A percentile compares a stretch with the other conserved stretches of the same genome.
phyloP scores from a whole-genome alignment of 2,329 filamentous ascomycete genomes.

The Xylariaceae sp. region DNA sequence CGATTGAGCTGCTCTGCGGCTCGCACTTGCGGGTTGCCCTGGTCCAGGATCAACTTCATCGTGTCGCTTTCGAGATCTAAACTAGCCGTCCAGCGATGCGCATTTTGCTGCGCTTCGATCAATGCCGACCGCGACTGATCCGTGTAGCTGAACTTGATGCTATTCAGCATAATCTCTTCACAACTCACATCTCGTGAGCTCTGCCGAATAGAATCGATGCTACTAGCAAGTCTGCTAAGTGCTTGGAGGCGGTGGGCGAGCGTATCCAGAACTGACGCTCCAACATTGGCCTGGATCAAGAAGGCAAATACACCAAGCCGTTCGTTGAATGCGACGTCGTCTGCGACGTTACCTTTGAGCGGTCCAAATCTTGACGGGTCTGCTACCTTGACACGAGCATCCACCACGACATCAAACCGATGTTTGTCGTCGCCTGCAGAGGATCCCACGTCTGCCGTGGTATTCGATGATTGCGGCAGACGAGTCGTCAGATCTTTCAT shows the following conservation, averaged over 20 bases:
- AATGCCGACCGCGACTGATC: conserved; percentile 26
- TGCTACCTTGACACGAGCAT: conserved; percentile 51
- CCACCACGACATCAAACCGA: conserved; percentile 39
- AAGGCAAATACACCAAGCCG: conserved; percentile 59
- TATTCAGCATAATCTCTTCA: conserved; percentile 55
- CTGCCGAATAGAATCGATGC: conserved; percentile 59
- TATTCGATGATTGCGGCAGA: conserved; percentile 5
- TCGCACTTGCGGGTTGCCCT: conserved; percentile 62
- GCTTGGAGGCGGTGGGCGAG: conserved; percentile 57
- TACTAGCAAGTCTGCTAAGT: conserved; percentile 65
- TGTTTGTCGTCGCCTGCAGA: conserved; percentile 16
- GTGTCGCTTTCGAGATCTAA: conserved; percentile 51
- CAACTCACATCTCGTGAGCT: conserved; percentile 51
- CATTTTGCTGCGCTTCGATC: conserved; percentile 15
- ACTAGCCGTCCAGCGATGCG: conserved; percentile 46
- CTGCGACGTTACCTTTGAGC: conserved; percentile 52
- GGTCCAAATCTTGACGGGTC: conserved; percentile 50
- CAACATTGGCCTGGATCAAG: conserved; percentile 53
- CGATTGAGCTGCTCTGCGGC: conserved; percentile 57
- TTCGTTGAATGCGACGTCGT: conserved; percentile 57
- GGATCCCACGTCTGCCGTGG: conserved; percentile 8
- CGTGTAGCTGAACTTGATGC: conserved; percentile 65
- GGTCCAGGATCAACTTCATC: conserved; percentile 55
- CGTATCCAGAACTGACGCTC: conserved; percentile 52
- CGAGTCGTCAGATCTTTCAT: conserved; percentile 44